These are phyloP conservation scores for Botrytis byssoidea DNA, from an alignment of 2,329 filamentous ascomycete genomes.

Conservation along the genomic window DNA sequence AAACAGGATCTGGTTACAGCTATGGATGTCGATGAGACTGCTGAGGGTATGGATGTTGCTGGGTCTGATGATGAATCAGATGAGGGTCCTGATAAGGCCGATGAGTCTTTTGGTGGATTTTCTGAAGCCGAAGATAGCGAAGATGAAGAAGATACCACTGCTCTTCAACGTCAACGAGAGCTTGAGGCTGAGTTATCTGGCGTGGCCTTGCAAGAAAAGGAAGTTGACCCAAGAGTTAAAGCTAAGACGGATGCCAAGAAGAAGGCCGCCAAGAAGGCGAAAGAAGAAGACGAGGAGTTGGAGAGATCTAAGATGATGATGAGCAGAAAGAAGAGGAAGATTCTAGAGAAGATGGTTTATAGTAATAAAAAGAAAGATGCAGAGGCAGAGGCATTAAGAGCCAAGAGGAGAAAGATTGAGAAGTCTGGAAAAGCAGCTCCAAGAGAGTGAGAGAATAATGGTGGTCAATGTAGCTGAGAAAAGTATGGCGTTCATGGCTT, in stretches of 20 bases:
- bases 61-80: conserved; percentile 42
- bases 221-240: conserved; percentile 55
- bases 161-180: conserved; percentile 77
- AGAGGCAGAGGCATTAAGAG: conserved; percentile 81
- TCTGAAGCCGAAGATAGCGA: conserved; percentile 48
- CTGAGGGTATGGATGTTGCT: conserved; percentile 39
- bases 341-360: conserved; percentile 96
- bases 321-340: conserved; percentile 94
- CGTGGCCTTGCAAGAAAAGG: conserved; percentile 53
- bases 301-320: conserved; percentile 98
- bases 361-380: conserved; percentile 90
- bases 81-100: conserved; percentile 40
- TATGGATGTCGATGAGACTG: conserved; percentile 37
- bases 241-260: conserved; percentile 69
- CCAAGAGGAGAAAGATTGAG: conserved; percentile 89
- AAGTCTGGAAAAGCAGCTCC: conserved; percentile 43
- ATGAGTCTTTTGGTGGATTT: conserved; percentile 38
- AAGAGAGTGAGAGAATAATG: conserved; percentile 24
- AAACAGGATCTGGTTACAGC: conserved; percentile 41
- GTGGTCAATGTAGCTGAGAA: conserved; percentile 23
- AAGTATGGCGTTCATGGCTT: conserved; percentile 31
- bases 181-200: conserved; percentile 89
- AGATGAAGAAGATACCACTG: conserved; percentile 60
- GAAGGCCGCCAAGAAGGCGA: conserved; percentile 66
- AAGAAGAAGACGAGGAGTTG: conserved; percentile 79